Evolutionary conservation across 371 early-diverging fungal genomes (phyloP).

Genomic region (Rhizomucor pusillus): DNA sequence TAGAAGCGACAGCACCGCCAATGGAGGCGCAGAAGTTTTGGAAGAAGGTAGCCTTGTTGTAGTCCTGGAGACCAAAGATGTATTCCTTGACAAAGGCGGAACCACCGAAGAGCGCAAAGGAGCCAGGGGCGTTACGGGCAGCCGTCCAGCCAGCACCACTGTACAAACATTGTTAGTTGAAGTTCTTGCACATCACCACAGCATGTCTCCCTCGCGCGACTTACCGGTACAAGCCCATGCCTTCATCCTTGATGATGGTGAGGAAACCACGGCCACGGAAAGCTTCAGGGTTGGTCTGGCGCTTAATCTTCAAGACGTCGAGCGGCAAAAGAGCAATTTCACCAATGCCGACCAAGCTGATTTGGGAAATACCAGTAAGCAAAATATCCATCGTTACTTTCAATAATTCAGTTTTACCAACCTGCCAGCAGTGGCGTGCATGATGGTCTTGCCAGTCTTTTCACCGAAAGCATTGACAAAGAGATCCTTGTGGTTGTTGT

Average conservation of each 20-base stretch:
- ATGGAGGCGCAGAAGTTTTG: constrained; percentile 97
- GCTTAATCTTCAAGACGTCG: constrained; percentile 97
- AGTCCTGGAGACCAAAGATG: constrained; percentile 83
- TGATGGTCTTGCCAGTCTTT: constrained; percentile 89
- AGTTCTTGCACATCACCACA: background rate
- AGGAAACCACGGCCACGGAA: constrained; percentile 85
- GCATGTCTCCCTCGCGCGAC: background rate
- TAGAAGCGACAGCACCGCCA: constrained; percentile 93
- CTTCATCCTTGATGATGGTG: constrained; percentile 84
- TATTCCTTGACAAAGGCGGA: constrained; percentile 94
- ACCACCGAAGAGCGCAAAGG: constrained; percentile 95
- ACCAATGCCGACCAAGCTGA: constrained; percentile 93
- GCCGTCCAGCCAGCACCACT: constrained; percentile 98
- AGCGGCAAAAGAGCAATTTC: constrained; percentile 94
- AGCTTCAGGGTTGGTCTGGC: constrained; percentile 91
- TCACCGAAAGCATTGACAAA: constrained; percentile 89
- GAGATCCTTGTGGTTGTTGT: constrained; percentile 70
- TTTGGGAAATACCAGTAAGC: constrained; percentile 3
- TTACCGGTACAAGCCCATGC: constrained; percentile 88
- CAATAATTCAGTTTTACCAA: too few relatives aligned
- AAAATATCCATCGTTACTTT: too few relatives aligned
- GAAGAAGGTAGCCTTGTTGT: constrained; percentile 93
- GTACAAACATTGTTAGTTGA: background rate
- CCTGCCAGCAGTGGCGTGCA: constrained; percentile 96
- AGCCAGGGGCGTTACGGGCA: constrained; percentile 96